Conservation (phyloP, 345 rosid genomes). For the Lagerstroemia speciosa region DNA sequence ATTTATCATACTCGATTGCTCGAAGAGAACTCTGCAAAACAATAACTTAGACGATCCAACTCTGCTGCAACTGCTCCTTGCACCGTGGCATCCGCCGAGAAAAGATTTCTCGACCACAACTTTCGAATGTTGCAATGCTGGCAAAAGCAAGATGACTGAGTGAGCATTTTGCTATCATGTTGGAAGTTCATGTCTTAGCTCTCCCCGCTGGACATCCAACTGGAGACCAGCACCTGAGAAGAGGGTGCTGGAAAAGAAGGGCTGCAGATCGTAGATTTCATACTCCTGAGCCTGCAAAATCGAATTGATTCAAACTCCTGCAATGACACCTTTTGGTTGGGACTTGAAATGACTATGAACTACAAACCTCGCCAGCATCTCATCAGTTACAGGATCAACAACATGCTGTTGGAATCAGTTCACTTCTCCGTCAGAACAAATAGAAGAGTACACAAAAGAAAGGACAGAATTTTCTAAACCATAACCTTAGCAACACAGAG, state of each 20-base stretch:
- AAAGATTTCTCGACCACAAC: no score
- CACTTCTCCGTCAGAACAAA: slow-evolving; percentile 6
- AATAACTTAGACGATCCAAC: not conserved
- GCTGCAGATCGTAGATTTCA: slow-evolving; percentile 62
- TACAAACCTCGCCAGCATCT: slow-evolving; percentile 92
- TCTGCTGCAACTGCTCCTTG: not conserved
- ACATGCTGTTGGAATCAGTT: slow-evolving; percentile 58
- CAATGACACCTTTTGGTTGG: slow-evolving; percentile 67
- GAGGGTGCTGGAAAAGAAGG: slow-evolving; percentile 68
- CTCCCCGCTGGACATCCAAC: slow-evolving; percentile 39
- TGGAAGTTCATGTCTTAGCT: slow-evolving; percentile 48
- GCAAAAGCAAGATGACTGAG: no score
- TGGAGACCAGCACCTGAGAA: slow-evolving; percentile 63
- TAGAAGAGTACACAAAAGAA: not conserved
- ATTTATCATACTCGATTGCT: no score
- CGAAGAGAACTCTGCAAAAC: not conserved
- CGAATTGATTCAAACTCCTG: slow-evolving; percentile 25
- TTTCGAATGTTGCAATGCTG: no score
- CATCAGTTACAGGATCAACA: slow-evolving; percentile 86
- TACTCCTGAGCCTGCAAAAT: slow-evolving; percentile 67
- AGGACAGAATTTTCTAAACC: slow-evolving; percentile 6
- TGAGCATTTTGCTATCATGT: slow-evolving; percentile 1
- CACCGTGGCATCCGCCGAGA: not conserved
- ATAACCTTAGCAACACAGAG: slow-evolving; percentile 90
- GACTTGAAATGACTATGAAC: slow-evolving; percentile 91